Percentiles rank a stretch among this genome's conserved stretches.
Evolutionary conservation across 192 early-diverging fungal genomes (phyloP).

Genomic region (Coemansia interrupta): DNA sequence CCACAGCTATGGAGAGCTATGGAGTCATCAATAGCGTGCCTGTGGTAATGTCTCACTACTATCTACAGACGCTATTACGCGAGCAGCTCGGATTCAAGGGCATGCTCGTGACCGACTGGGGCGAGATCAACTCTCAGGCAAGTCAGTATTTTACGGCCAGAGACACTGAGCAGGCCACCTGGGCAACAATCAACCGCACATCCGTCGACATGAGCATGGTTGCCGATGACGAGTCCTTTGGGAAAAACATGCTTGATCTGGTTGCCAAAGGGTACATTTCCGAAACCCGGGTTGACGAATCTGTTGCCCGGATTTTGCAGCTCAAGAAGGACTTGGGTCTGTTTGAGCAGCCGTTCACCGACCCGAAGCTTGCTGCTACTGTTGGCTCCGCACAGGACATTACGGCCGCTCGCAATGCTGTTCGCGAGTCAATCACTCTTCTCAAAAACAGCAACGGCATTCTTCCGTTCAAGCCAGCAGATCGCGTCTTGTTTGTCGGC

Average conservation of each 20-base stretch:
- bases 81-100: slow-evolving; percentile 55
- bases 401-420: slow-evolving; percentile 45
- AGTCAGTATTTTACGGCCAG: slow-evolving; percentile 46
- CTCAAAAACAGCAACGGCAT: slow-evolving; percentile 52
- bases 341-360: slow-evolving; percentile 49
- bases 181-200: slow-evolving; percentile 47
- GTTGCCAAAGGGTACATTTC: slow-evolving; percentile 41
- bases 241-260: slow-evolving; percentile 31
- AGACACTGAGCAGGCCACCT: slow-evolving; percentile 46
- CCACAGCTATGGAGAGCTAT: slow-evolving; percentile 64
- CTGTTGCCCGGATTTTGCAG: slow-evolving; percentile 58
- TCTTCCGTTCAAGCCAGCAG: slow-evolving; percentile 49
- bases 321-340: slow-evolving; percentile 66
- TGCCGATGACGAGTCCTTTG: slow-evolving; percentile 56
- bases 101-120: slow-evolving; percentile 62
- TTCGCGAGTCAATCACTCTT: slow-evolving; percentile 59
- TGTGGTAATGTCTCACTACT: slow-evolving; percentile 55
- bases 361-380: slow-evolving; percentile 11
- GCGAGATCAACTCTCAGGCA: slow-evolving; percentile 56
- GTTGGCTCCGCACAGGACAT: slow-evolving; percentile 55
- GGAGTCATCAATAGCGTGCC: slow-evolving; percentile 60
- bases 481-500: slow-evolving; percentile 56
- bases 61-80: slow-evolving; percentile 54
- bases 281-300: slow-evolving; percentile 49
- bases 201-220: slow-evolving; percentile 65